Conservation (phyloP, 306 rosid genomes). For the Cucurbita argyrosperma region DNA sequence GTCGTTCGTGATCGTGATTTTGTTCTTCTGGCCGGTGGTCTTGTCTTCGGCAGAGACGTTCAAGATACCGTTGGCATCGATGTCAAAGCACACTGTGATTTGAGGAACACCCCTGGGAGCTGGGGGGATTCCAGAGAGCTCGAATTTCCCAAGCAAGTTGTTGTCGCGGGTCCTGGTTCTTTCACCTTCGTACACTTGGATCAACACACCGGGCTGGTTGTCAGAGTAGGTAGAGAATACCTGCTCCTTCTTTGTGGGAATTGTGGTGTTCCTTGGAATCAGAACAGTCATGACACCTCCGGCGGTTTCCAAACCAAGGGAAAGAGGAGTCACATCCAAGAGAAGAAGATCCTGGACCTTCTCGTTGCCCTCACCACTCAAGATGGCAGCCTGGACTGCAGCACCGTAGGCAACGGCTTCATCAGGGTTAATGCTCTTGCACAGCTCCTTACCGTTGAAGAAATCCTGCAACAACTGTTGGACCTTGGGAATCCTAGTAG, state of each 20-base stretch:
- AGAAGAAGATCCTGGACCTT: conserved; percentile 67
- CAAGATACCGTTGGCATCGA: conserved; percentile 69
- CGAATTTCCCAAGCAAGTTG: conserved; percentile 59
- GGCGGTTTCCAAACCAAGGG: conserved; percentile 58
- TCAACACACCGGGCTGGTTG: conserved; percentile 72
- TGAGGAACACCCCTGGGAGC: conserved; percentile 76
- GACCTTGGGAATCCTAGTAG: conserved; percentile 62
- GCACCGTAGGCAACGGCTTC: conserved; percentile 72
- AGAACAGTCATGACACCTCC: conserved; percentile 68
- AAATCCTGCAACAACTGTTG: conserved; percentile 51
- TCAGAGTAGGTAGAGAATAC: conserved; percentile 68
- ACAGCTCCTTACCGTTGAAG: conserved; percentile 53
- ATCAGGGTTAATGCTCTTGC: conserved; percentile 68
- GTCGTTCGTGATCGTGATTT: conserved; percentile 68
- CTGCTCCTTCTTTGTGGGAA: conserved; percentile 68
- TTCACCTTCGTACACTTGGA: conserved; percentile 67
- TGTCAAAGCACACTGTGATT: conserved; percentile 60
- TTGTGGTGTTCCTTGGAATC: conserved; percentile 63
- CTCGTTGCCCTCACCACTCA: conserved; percentile 67
- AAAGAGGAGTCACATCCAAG: conserved; percentile 56
- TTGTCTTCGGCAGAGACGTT: conserved; percentile 63
- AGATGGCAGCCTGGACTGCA: conserved; percentile 54
- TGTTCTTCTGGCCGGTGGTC: conserved; percentile 62
- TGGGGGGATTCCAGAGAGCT: conserved; percentile 68
- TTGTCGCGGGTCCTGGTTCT: conserved; percentile 57